Evolutionary conservation across 1,284 basidiomycete species (phyloP).

Genomic region (Uromyces viciae-fabae): DNA sequence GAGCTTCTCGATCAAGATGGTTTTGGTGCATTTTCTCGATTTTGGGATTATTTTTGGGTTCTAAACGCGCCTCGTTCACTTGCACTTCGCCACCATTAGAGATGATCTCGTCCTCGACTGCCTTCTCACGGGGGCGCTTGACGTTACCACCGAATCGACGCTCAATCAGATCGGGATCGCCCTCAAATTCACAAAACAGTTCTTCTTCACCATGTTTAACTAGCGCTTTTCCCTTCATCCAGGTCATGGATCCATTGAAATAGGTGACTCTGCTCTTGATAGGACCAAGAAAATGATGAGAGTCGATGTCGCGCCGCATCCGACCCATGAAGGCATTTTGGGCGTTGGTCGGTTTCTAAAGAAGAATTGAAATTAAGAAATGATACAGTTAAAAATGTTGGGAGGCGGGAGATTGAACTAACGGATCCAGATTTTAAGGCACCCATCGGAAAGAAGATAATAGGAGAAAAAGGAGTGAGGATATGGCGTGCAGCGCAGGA

Average conservation of each 20-base stretch:
- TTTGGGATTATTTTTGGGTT: neutral
- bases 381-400: neutral
- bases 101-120: slow-evolving; percentile 13
- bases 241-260: slow-evolving; percentile 32
- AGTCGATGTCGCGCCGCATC: slow-evolving; percentile 18
- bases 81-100: neutral
- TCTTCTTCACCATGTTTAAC: slow-evolving; percentile 27
- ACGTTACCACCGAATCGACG: slow-evolving; percentile 39
- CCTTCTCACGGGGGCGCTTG: slow-evolving; percentile 35
- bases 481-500: no score
- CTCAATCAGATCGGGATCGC: slow-evolving; percentile 36
- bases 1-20: neutral
- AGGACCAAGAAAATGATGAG: slow-evolving; percentile 26
- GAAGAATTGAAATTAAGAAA: neutral
- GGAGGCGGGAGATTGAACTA: neutral
- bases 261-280: slow-evolving; percentile 19
- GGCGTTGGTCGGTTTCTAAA: slow-evolving; percentile 10
- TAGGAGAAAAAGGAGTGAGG: neutral
- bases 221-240: slow-evolving; percentile 31
- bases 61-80: neutral
- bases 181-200: slow-evolving; percentile 28
- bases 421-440: neutral
- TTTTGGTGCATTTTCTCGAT: neutral
- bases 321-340: slow-evolving; percentile 23
- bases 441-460: neutral